Conservation (phyloP, 2,329 filamentous ascomycete genomes). For the Fusarium kyushuense region DNA sequence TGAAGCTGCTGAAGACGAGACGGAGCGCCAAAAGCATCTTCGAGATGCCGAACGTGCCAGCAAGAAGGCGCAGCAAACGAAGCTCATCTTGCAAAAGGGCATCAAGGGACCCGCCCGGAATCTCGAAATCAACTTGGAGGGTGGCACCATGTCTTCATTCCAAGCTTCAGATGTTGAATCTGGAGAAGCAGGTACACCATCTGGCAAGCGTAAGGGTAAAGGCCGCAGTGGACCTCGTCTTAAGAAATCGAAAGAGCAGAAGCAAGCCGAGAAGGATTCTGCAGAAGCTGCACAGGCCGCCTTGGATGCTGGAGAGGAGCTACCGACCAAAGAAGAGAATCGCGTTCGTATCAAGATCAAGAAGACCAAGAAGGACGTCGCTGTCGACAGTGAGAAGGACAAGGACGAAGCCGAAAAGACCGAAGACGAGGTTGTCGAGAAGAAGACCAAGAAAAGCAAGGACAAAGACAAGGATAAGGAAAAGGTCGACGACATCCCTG, state of each 20-base stretch:
- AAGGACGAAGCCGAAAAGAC: slow-evolving; percentile 60
- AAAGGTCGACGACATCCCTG: slow-evolving; percentile 63
- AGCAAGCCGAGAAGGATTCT: slow-evolving; percentile 82
- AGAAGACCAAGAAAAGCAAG: slow-evolving; percentile 65
- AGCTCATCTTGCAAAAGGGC: slow-evolving; percentile 86
- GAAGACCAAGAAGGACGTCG: slow-evolving; percentile 55
- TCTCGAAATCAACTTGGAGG: slow-evolving; percentile 84
- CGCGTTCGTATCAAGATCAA: slow-evolving; percentile 75
- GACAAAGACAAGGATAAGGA: slow-evolving; percentile 64
- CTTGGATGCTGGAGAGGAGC: slow-evolving; percentile 80
- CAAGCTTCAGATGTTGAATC: slow-evolving; percentile 72
- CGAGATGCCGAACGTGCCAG: slow-evolving; percentile 89
- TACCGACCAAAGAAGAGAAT: slow-evolving; percentile 67
- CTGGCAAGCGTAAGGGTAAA: slow-evolving; percentile 57
- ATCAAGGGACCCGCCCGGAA: slow-evolving; percentile 80
- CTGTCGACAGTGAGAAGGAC: slow-evolving; percentile 56
- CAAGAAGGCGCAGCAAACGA: slow-evolving; percentile 92
- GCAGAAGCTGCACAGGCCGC: slow-evolving; percentile 91
- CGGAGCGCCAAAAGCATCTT: slow-evolving; percentile 82
- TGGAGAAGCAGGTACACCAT: slow-evolving; percentile 55
- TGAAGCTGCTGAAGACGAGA: slow-evolving; percentile 81
- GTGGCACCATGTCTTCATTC: slow-evolving; percentile 88
- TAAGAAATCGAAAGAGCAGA: slow-evolving; percentile 92
- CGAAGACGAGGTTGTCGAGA: slow-evolving; percentile 51
- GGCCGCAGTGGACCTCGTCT: slow-evolving; percentile 74